These are phyloP conservation scores for Bolboschoenus planiculmis DNA, from an alignment of 176 grass and related monocot genomes.

Conservation along the genomic window DNA sequence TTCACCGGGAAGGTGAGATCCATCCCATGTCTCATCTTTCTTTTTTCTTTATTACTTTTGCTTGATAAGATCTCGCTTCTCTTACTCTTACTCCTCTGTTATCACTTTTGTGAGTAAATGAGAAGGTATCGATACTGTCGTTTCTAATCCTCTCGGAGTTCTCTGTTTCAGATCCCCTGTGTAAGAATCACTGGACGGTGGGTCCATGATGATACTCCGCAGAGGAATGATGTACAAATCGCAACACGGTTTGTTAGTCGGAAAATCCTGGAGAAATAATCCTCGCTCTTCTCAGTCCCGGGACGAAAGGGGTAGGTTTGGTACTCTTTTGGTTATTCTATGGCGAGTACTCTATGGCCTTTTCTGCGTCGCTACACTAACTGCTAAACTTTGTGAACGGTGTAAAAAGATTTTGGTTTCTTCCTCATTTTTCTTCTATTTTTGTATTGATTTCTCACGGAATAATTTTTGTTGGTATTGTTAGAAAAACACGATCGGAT, in stretches of 20 bases:
- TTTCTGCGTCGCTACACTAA: not conserved
- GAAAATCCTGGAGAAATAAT: not conserved
- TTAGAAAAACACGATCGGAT: too few relatives aligned
- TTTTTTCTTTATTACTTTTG: not conserved
- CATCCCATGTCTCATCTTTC: not conserved
- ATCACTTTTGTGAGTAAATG: not conserved
- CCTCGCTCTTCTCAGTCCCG: not conserved
- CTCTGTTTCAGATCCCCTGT: not conserved
- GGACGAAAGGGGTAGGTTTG: not conserved
- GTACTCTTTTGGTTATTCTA: not conserved
- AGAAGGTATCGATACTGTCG: not conserved
- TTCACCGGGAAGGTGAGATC: not conserved
- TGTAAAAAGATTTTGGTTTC: too few relatives aligned
- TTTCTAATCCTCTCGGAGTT: not conserved
- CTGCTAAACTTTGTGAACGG: too few relatives aligned
- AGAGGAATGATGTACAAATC: too few relatives aligned
- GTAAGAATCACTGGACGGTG: not conserved
- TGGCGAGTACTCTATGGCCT: not conserved
- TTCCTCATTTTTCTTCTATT: too few relatives aligned
- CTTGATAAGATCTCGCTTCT: conserved; percentile 12
- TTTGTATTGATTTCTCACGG: too few relatives aligned
- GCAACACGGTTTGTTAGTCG: not conserved
- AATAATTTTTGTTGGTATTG: too few relatives aligned
- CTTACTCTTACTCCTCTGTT: not conserved
- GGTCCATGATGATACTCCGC: not conserved